Percentiles rank a stretch among this genome's conserved stretches.
These are phyloP conservation scores for Pharnaceum exiguum DNA, from an alignment of 148 eudicot species.

Conservation along the genomic window DNA sequence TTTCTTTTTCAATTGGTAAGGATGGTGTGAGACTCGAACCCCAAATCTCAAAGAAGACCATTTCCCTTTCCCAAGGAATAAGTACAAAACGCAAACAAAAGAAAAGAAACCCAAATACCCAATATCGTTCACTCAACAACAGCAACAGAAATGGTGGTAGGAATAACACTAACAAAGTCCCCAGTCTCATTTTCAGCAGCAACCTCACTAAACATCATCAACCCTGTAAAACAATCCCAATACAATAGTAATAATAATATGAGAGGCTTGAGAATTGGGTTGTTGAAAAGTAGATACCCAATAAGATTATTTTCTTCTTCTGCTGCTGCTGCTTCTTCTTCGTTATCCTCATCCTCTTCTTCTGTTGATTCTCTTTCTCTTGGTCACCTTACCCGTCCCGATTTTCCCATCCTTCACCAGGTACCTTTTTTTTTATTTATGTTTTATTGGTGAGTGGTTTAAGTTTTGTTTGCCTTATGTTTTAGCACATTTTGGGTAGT, in stretches of 20 bases:
- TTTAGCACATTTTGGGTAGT: too few species aligned
- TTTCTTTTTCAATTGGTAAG: too few species aligned
- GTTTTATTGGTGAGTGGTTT: background rate
- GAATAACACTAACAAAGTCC: conserved; percentile 33
- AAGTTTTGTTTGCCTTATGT: background rate
- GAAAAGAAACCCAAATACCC: background rate
- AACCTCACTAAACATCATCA: conserved; percentile 19
- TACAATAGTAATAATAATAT: too few species aligned
- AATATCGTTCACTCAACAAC: too few species aligned
- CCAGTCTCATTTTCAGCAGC: conserved; percentile 30
- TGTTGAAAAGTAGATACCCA: conserved; percentile 17
- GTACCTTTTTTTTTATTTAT: conserved; percentile 17
- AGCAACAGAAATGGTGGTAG: conserved; percentile 43
- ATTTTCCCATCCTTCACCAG: conserved; percentile 89
- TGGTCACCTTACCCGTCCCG: conserved; percentile 65
- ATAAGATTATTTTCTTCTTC: too few species aligned
- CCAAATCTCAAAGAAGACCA: too few species aligned
- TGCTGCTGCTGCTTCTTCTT: conserved; percentile 7
- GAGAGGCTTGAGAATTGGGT: conserved; percentile 9
- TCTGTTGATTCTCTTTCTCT: conserved; percentile 47
- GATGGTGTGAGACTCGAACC: too few species aligned
- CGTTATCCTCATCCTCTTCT: conserved; percentile 30
- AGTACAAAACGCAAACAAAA: background rate
- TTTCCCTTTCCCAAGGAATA: too few species aligned
- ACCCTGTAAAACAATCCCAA: conserved; percentile 29